A percentile compares a stretch with the other conserved stretches of the same genome.
Conservation (phyloP, 2,329 filamentous ascomycete species). For the Aureobasidium sp. region DNA sequence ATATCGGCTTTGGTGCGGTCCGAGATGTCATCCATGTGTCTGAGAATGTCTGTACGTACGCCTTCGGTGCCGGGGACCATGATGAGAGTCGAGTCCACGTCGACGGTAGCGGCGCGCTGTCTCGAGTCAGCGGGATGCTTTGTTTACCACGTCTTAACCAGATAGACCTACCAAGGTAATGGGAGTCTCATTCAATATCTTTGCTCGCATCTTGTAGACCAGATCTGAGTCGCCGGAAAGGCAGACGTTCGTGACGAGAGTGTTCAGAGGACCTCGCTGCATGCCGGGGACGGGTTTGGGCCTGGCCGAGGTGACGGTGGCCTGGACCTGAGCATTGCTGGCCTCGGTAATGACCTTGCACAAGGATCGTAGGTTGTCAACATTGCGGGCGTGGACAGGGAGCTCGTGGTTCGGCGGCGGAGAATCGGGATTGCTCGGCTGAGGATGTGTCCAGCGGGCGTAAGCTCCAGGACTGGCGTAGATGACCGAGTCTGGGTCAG, state of each 20-base stretch:
- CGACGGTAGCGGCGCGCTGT: slow-evolving; percentile 86
- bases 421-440: slow-evolving; percentile 61
- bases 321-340: slow-evolving; percentile 61
- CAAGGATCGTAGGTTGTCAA: slow-evolving; percentile 68
- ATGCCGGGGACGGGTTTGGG: slow-evolving; percentile 55
- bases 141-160: neutral
- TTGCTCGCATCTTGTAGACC: slow-evolving; percentile 83
- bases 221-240: slow-evolving; percentile 81
- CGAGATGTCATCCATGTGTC: slow-evolving; percentile 81
- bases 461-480: slow-evolving; percentile 85
- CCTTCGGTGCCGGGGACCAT: slow-evolving; percentile 64
- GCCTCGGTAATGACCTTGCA: slow-evolving; percentile 73
- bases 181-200: slow-evolving; percentile 83
- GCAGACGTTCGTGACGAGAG: slow-evolving; percentile 71
- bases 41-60: slow-evolving; percentile 67
- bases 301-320: slow-evolving; percentile 73
- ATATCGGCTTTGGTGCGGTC: slow-evolving; percentile 91
- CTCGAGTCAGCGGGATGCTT: slow-evolving; percentile 23
- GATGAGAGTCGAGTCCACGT: slow-evolving; percentile 85
- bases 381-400: slow-evolving; percentile 84
- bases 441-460: slow-evolving; percentile 83
- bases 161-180: slow-evolving; percentile 71
- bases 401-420: slow-evolving; percentile 72
- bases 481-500: slow-evolving; percentile 88
- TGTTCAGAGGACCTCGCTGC: slow-evolving; percentile 43